Conservation (phyloP, 805 yeast genomes). For the Nakazawaea pomicola region DNA sequence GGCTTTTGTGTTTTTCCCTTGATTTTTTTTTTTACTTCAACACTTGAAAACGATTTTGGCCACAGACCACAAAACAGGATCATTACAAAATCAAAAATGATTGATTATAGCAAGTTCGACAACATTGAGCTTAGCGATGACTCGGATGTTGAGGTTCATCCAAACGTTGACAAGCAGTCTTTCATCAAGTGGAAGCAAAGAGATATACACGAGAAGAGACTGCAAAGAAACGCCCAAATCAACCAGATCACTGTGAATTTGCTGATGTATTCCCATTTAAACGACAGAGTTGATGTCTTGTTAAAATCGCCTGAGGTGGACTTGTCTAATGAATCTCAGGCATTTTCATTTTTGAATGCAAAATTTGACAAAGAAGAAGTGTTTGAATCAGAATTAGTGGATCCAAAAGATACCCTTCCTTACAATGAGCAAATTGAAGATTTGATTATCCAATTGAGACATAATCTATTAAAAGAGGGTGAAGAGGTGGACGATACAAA, state of each 20-base stretch:
- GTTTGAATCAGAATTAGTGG: conserved; percentile 11
- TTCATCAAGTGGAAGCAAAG: conserved; percentile 96
- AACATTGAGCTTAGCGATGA: conserved; percentile 94
- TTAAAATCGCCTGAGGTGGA: conserved; percentile 23
- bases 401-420: conserved; percentile 40
- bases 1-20: neutral
- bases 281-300: conserved; percentile 66
- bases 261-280: conserved; percentile 74
- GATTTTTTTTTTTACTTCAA: neutral
- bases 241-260: conserved; percentile 69
- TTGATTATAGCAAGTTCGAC: conserved; percentile 98
- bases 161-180: conserved; percentile 91
- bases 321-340: conserved; percentile 2
- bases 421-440: conserved; percentile 93
- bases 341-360: conserved; percentile 32
- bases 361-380: conserved; percentile 45
- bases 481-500: conserved; percentile 38
- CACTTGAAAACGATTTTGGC: neutral
- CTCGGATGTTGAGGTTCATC: conserved; percentile 95
- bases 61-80: neutral
- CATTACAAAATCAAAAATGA: conserved; percentile 18
- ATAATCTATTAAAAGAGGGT: conserved; percentile 48
- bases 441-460: conserved; percentile 69
- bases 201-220: conserved; percentile 91
- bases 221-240: conserved; percentile 73